Evolutionary conservation across 1,284 basidiomycete species (phyloP).

Genomic region (Microbotryomycetes sp.): DNA sequence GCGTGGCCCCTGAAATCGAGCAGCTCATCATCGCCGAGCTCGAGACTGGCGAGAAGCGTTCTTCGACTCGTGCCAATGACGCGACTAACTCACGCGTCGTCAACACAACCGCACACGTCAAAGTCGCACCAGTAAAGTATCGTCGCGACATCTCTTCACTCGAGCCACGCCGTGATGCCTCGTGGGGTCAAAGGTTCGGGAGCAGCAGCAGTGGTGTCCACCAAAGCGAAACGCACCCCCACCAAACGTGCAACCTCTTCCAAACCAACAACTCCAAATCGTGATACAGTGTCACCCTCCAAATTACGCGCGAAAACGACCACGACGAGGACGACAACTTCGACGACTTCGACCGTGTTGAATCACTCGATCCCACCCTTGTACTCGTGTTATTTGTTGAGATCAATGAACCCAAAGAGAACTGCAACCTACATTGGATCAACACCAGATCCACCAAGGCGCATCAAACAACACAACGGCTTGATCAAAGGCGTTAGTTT

Average conservation of each 20-base stretch:
- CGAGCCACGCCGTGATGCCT: too few species aligned
- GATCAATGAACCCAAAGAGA: slow-evolving; percentile 54
- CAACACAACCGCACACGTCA: too few species aligned
- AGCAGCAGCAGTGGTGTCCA: not conserved
- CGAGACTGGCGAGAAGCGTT: too few species aligned
- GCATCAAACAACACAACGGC: slow-evolving; percentile 64
- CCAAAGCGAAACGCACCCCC: not conserved
- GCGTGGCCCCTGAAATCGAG: too few species aligned
- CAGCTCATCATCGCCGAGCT: too few species aligned
- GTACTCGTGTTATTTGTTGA: slow-evolving; percentile 82
- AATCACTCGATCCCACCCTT: slow-evolving; percentile 65
- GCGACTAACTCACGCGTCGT: too few species aligned
- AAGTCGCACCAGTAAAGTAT: too few species aligned
- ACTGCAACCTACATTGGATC: slow-evolving; percentile 48
- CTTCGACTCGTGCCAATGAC: too few species aligned
- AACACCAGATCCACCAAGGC: slow-evolving; percentile 63
- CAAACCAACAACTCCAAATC: not conserved
- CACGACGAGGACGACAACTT: too few species aligned
- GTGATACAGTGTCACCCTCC: not conserved
- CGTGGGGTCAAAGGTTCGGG: not conserved
- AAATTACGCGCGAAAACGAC: not conserved
- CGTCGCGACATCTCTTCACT: too few species aligned
- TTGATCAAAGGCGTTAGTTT: slow-evolving; percentile 50
- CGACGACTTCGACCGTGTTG: slow-evolving; percentile 41
- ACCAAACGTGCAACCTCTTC: not conserved